Percentiles rank a stretch among this genome's conserved stretches.
Conservation (phyloP, 768 basidiomycete genomes). For the Psilocybe subaeruginosa region DNA sequence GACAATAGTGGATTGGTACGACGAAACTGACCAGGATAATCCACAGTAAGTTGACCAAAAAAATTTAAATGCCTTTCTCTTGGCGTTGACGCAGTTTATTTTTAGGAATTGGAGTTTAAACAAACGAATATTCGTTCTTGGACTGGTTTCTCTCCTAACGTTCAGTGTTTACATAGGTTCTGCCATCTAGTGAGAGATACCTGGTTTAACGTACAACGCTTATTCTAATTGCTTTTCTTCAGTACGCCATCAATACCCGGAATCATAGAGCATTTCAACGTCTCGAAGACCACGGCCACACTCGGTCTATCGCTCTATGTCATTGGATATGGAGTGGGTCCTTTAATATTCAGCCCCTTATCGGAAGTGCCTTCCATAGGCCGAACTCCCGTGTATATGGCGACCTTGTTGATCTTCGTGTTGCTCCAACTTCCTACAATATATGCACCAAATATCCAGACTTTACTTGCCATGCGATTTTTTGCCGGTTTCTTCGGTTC, state of each 20-base stretch:
- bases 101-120: not conserved
- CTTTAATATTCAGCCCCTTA: not conserved
- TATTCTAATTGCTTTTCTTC: not conserved
- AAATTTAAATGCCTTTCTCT: not conserved
- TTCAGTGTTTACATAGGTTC: conserved; percentile 1
- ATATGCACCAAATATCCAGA: not conserved
- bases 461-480: not conserved
- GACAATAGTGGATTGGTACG: not conserved
- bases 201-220: not conserved
- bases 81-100: not conserved
- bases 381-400: not conserved
- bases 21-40: not conserved
- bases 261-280: not conserved
- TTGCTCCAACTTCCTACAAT: not conserved
- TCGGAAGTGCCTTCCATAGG: not conserved
- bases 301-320: conserved; percentile 1
- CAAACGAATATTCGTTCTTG: not conserved
- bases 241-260: conserved; percentile 1
- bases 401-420: not conserved
- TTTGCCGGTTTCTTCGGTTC: not conserved
- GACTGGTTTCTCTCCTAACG: not conserved
- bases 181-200: not conserved
- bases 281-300: not conserved
- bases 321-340: not conserved
- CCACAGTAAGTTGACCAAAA: not conserved